A percentile compares a stretch with the other conserved stretches of the same genome.
phyloP scores from a whole-genome alignment of 345 rosid genomes.

The Luvunga scandens region DNA sequence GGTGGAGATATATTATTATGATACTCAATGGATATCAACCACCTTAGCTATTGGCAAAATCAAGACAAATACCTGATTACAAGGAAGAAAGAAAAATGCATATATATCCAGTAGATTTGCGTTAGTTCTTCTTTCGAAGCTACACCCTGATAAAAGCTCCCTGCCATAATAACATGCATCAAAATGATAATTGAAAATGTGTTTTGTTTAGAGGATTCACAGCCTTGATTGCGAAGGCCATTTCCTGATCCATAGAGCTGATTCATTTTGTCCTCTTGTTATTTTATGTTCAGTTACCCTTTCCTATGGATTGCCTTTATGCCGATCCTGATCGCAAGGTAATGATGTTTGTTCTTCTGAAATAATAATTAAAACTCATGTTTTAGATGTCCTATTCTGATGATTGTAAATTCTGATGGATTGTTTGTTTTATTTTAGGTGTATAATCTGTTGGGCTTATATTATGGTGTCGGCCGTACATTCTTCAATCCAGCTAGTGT shows the following conservation, averaged over 20 bases:
- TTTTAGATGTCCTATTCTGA: neutral
- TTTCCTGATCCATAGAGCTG: constrained; percentile 6
- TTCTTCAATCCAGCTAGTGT: constrained; percentile 87
- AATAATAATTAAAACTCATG: neutral
- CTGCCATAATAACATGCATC: too few species aligned
- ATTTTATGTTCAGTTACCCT: constrained; percentile 56
- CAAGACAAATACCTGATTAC: too few species aligned
- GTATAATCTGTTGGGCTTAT: constrained; percentile 76
- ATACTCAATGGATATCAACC: too few species aligned
- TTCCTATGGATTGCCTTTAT: constrained; percentile 80
- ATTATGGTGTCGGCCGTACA: constrained; percentile 80
- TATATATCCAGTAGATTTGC: too few species aligned
- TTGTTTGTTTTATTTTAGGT: constrained; percentile 42
- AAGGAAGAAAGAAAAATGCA: too few species aligned
- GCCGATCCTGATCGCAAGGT: constrained; percentile 94
- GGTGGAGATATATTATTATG: too few species aligned
- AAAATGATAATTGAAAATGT: neutral
- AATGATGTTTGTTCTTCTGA: constrained; percentile 6
- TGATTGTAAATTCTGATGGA: constrained; percentile 5
- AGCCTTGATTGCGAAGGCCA: neutral
- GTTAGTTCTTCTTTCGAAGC: too few species aligned
- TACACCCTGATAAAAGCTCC: too few species aligned
- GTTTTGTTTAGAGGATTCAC: neutral
- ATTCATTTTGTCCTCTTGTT: constrained; percentile 11
- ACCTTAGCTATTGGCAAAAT: too few species aligned